Percentiles rank a stretch among this genome's conserved stretches.
Conservation (phyloP, 345 rosid genomes). For the Limnanthes douglasii region DNA sequence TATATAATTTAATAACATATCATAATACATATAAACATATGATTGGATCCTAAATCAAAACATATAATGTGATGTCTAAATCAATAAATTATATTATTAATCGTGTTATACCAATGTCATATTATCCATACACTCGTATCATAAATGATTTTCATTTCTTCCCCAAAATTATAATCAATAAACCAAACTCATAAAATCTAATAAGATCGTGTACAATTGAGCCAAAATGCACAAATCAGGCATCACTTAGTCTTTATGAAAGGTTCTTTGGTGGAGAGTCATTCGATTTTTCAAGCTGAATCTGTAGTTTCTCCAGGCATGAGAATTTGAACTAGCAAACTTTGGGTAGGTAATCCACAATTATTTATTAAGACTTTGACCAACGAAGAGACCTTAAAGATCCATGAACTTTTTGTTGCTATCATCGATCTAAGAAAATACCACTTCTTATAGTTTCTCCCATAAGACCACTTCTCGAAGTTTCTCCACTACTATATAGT, state of each 20-base stretch:
- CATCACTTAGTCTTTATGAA: slow-evolving; percentile 96
- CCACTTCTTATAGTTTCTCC: too few relatives aligned
- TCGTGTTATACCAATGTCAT: too few relatives aligned
- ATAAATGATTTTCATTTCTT: too few relatives aligned
- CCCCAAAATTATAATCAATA: too few relatives aligned
- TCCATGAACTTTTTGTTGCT: slow-evolving; percentile 92
- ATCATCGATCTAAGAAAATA: slow-evolving; percentile 64
- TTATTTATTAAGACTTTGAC: slow-evolving; percentile 68
- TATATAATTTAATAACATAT: too few relatives aligned
- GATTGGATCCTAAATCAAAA: too few relatives aligned
- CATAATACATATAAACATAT: too few relatives aligned
- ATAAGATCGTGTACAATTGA: slow-evolving; percentile 86
- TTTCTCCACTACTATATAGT: slow-evolving; percentile 79
- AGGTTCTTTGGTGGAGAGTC: slow-evolving; percentile 90
- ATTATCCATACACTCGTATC: too few relatives aligned
- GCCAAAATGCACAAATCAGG: slow-evolving; percentile 94
- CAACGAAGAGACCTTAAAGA: slow-evolving; percentile 84
- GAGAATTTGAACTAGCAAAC: slow-evolving; percentile 86
- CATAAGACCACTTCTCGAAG: too few relatives aligned
- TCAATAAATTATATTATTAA: too few relatives aligned
- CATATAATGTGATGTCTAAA: too few relatives aligned
- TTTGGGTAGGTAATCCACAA: slow-evolving; percentile 98
- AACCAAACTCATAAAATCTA: slow-evolving; percentile 67
- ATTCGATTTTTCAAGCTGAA: slow-evolving; percentile 86
- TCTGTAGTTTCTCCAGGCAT: slow-evolving; percentile 94